Conservation (phyloP, 345 rosid species). For the Geranium rotundifolium region DNA sequence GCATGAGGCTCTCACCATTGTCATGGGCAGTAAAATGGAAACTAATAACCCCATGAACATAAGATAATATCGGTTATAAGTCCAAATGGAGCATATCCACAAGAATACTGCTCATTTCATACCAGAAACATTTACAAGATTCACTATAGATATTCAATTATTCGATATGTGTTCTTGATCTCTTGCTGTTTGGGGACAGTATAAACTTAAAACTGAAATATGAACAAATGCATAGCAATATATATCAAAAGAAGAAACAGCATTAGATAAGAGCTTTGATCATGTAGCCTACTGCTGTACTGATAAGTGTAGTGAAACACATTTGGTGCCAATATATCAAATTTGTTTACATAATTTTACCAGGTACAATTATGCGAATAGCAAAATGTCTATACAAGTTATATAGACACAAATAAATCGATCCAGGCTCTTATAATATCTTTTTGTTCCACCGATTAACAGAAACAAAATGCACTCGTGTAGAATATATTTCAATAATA, state of each 20-base stretch:
- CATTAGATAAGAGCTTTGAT: no score
- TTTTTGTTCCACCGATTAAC: no score
- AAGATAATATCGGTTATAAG: neutral
- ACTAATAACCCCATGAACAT: neutral
- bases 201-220: neutral
- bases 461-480: no score
- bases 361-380: neutral
- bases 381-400: neutral
- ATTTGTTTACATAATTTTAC: neutral
- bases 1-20: no score
- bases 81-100: neutral
- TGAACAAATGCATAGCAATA: neutral
- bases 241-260: neutral
- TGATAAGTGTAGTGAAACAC: neutral
- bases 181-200: neutral
- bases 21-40: neutral
- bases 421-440: neutral
- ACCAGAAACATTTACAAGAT: no score
- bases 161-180: neutral
- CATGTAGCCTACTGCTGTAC: neutral
- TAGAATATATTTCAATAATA: no score
- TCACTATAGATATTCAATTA: no score
- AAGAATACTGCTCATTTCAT: neutral
- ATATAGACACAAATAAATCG: neutral
- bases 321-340: neutral